Evolutionary conservation across 148 eudicot genomes (phyloP), one percentile per base, ranked within the genome.

Genomic region (Heliamphora exappendiculata): DNA sequence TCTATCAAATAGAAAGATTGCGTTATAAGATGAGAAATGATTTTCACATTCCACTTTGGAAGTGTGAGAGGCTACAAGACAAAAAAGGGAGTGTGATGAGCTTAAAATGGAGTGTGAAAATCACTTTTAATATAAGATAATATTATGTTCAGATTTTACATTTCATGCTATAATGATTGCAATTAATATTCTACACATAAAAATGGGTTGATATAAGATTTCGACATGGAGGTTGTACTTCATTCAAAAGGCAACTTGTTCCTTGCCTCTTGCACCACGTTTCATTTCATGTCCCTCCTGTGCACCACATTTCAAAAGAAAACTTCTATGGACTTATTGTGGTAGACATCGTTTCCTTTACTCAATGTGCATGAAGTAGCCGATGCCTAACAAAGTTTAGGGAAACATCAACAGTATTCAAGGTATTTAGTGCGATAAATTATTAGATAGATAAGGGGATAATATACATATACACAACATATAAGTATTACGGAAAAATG

Each of bases 221-320:
- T 57, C 62, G 7, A 57, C 28, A 5, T n/a, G n/a, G n/a, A n/a
- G n/a, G n/a, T n/a, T n/a, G n/a, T n/a, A n/a, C n/a, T n/a, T n/a
- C n/a, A n/a, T n/a, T n/a, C n/a, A n/a, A 36, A 13, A 28, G 47
- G 26, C 19, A 69, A 36, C 1, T 47, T 69, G 73, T 45, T 28
- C 55, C 37, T 67, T 67, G 50, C 72, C 47, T 67, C 34, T 62
- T 67, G 34, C 73, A 28, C 37, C 53, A n/a, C n/a, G n/a, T n/a
- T n/a, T 41, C 45, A 24, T 69, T 69, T 69, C 5, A 31, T 26
- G 55, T 26, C 37, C 29, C 12, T 47, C 36, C 12, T 45, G n/a
- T 26, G 29, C 34, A 42, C 33, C 72, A n/a, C 42, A 51, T 67
- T 42, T 42, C 33, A 24, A 42, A 9, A 24, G 28, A n/a, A n/a